phyloP scores from a whole-genome alignment of 83 land plant genomes.

The Picea engelmannii region DNA sequence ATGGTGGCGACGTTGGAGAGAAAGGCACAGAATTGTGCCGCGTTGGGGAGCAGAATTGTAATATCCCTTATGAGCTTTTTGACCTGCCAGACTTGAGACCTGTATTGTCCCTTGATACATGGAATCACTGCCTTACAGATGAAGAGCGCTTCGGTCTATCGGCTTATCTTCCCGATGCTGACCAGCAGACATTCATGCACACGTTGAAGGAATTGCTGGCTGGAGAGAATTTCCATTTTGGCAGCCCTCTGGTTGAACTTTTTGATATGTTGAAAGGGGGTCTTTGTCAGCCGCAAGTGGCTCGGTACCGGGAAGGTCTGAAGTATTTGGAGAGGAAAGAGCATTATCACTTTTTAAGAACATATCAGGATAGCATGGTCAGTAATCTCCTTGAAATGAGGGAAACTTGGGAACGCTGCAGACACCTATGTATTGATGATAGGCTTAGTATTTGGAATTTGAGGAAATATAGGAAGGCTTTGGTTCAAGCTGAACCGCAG shows the following conservation, averaged over 20 bases:
- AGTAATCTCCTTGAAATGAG: conserved; percentile 47
- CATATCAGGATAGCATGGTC: conserved; percentile 73
- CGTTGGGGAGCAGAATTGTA: conserved; percentile 51
- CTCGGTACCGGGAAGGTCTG: conserved; percentile 55
- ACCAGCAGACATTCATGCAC: conserved; percentile 41
- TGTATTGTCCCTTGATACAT: conserved; percentile 66
- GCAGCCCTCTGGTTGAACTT: conserved; percentile 52
- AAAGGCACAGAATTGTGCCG: conserved; percentile 63
- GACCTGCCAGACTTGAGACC: conserved; percentile 61
- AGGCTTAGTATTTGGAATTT: conserved; percentile 45
- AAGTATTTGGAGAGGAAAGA: conserved; percentile 57
- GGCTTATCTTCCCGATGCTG: conserved; percentile 66
- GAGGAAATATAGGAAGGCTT: conserved; percentile 38
- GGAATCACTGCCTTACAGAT: conserved; percentile 74
- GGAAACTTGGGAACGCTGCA: conserved; percentile 57
- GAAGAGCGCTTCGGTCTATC: conserved; percentile 65
- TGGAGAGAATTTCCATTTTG: conserved; percentile 66
- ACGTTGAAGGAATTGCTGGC: conserved; percentile 65
- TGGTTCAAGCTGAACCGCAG: conserved; percentile 13
- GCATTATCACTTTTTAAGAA: conserved; percentile 58
- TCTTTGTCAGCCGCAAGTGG: conserved; percentile 66
- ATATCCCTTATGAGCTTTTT: conserved; percentile 65
- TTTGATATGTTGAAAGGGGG: conserved; percentile 73
- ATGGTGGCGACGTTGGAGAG: conserved; percentile 54
- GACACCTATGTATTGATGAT: conserved; percentile 64